These are phyloP conservation scores for Geotrichum ghanense DNA, from an alignment of 805 yeast species.

Conservation along the genomic window DNA sequence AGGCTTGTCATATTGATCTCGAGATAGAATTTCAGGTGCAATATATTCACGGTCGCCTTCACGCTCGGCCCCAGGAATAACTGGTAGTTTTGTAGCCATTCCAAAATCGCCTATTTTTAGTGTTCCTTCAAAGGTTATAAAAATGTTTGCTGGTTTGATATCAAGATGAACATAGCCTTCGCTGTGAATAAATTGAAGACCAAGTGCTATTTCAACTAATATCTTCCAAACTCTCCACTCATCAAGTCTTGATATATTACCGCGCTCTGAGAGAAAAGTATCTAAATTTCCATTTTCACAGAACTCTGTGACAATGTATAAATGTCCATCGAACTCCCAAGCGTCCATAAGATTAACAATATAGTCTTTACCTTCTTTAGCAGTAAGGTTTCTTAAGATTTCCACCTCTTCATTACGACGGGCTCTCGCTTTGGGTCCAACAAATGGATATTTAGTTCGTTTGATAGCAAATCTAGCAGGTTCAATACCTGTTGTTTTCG, in stretches of 20 bases:
- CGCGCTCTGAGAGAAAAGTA: constrained; percentile 66
- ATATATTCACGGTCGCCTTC: constrained; percentile 97
- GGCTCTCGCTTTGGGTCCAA: constrained; percentile 46
- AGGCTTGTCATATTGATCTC: constrained; percentile 73
- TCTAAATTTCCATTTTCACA: constrained; percentile 92
- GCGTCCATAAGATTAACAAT: constrained; percentile 70
- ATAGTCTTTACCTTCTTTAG: constrained; percentile 57
- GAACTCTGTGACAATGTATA: constrained; percentile 87
- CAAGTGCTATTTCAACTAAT: constrained; percentile 68
- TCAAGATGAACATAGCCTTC: constrained; percentile 76
- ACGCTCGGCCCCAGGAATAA: constrained; percentile 38
- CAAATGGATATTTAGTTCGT: constrained; percentile 59
- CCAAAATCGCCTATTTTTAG: constrained; percentile 96
- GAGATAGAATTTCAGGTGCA: constrained; percentile 88
- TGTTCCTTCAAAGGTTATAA: constrained; percentile 88
- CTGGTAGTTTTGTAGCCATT: constrained; percentile 75
- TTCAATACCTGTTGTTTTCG: constrained; percentile 15
- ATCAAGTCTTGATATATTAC: constrained; percentile 66
- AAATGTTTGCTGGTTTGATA: constrained; percentile 88
- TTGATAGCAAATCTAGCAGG: constrained; percentile 69
- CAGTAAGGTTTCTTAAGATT: constrained; percentile 31
- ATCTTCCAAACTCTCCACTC: constrained; percentile 99
- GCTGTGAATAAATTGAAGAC: constrained; percentile 69
- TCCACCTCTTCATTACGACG: constrained; percentile 69
- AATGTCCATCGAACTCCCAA: constrained; percentile 65